Evolutionary conservation across 345 rosid genomes (phyloP), one percentile per base, ranked within the genome.

Genomic region (Triadica sebifera): DNA sequence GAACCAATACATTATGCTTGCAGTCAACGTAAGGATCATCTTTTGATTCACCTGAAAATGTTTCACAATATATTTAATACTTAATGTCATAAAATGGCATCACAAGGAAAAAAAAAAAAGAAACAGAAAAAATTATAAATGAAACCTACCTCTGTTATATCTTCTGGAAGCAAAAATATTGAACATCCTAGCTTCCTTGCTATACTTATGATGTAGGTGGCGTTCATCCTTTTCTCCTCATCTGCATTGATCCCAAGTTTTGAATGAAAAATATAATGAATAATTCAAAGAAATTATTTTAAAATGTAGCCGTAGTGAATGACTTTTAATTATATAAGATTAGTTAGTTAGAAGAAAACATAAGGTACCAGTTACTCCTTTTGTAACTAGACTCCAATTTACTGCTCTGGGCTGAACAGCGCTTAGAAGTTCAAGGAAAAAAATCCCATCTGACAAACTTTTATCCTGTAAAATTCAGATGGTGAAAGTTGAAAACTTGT

Each of bases 161-260:
- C 98, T 85, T 95, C 99, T 4, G 97, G 97, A 81, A 95, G 97
- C 83, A 93, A 81, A 82, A 95, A 95, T 81, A 95, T 95, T 29
- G 99, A 83, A 86, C 99, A 95, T 73, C 97, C 98, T 25, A 95
- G 85, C 85, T 95, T 93, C 78, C 98, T 91, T 2, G 98, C 98
- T 16, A 91, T 91, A 75, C 99, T 95, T 75, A 95, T 95, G 70
- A 95, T 89, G 79, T 95, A 92, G 65, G 94, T 85, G 20, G 98
- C 99, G 64, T 95, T 95, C 99, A 93, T 95, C 89, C 86, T 95
- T 80, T 93, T 91, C 94, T 89, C 90, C 74, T 93, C 99, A 67
- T 89, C 97, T 95, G 74, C 77, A 78, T 62, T 65, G 22, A 0
- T 39, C 53, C 64, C 58, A 73, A 67, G 69, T 72, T 50, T 49